Percentiles rank a stretch among this genome's conserved stretches.
Conservation (phyloP, 2,329 filamentous ascomycete genomes). For the Aureobasidium uvarum region DNA sequence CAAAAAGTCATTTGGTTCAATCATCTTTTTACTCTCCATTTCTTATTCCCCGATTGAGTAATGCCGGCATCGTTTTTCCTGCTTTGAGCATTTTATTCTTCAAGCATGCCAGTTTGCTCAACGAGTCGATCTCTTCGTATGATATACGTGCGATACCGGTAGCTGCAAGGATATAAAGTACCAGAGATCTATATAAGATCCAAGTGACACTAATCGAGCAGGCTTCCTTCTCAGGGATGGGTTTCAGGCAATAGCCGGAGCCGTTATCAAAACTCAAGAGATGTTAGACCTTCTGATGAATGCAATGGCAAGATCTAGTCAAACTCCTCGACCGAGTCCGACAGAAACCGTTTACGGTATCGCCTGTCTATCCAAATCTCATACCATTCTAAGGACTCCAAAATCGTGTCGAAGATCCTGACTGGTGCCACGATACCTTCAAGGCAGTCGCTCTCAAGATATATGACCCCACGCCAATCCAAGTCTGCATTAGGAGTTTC, state of each 20-base stretch:
- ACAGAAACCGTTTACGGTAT: background rate
- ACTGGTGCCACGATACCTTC: background rate
- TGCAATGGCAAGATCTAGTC: background rate
- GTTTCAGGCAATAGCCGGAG: too few species aligned
- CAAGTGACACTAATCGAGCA: too few species aligned
- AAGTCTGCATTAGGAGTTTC: background rate
- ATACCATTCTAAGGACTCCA: background rate
- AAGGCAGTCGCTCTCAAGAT: background rate
- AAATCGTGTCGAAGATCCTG: background rate
- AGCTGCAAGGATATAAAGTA: too few species aligned
- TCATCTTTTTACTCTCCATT: too few species aligned
- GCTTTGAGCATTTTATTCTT: background rate
- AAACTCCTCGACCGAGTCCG: background rate
- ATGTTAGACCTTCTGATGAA: too few species aligned
- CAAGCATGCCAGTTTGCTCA: background rate
- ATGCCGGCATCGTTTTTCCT: background rate
- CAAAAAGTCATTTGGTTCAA: slow-evolving; percentile 18
- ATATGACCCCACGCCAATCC: background rate
- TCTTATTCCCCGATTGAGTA: too few species aligned
- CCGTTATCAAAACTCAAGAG: too few species aligned
- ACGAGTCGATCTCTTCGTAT: background rate
- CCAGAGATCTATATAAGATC: too few species aligned
- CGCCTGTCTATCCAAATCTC: background rate
- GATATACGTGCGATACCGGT: background rate
- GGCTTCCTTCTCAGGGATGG: too few species aligned